Evolutionary conservation across 352 stramenopile genomes (phyloP).

Genomic region (Plasmopara viticola): DNA sequence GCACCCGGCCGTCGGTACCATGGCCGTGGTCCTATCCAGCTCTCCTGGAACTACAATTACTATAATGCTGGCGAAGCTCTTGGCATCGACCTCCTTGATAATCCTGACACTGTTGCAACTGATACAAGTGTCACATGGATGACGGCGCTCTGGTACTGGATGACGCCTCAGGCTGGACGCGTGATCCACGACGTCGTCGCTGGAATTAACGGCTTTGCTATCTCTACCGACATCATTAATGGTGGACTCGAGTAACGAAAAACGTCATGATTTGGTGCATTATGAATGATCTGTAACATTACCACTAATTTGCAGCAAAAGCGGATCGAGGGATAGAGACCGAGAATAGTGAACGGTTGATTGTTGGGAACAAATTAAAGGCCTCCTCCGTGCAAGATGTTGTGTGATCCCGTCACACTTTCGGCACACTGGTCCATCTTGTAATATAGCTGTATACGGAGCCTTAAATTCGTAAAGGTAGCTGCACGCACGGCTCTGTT

Average conservation of each 20-base stretch:
- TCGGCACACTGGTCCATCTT: too few relatives aligned
- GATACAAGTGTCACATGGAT: conserved; percentile 31
- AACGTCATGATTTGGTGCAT: conserved; percentile 24
- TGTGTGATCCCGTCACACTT: too few relatives aligned
- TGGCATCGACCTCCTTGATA: conserved; percentile 30
- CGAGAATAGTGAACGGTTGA: too few relatives aligned
- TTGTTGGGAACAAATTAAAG: too few relatives aligned
- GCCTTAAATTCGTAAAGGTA: too few relatives aligned
- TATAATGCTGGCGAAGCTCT: conserved; percentile 28
- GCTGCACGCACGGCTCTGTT: too few relatives aligned
- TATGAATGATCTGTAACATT: not conserved
- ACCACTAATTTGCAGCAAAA: too few relatives aligned
- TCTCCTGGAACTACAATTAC: conserved; percentile 60
- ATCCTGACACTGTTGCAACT: conserved; percentile 33
- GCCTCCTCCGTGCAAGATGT: too few relatives aligned
- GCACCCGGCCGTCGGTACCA: conserved; percentile 33
- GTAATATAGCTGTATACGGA: too few relatives aligned
- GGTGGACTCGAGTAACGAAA: too few relatives aligned
- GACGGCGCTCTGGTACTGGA: conserved; percentile 49
- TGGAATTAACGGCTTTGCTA: conserved; percentile 27
- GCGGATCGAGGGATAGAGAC: too few relatives aligned
- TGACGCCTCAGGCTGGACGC: conserved; percentile 30
- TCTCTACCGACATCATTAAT: conserved; percentile 40
- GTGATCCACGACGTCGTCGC: conserved; percentile 39
- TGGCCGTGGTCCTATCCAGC: conserved; percentile 38